Evolutionary conservation across 1,284 basidiomycete genomes (phyloP), one percentile per base, ranked within the genome.

Genomic region (Ganoderma resinaceum): DNA sequence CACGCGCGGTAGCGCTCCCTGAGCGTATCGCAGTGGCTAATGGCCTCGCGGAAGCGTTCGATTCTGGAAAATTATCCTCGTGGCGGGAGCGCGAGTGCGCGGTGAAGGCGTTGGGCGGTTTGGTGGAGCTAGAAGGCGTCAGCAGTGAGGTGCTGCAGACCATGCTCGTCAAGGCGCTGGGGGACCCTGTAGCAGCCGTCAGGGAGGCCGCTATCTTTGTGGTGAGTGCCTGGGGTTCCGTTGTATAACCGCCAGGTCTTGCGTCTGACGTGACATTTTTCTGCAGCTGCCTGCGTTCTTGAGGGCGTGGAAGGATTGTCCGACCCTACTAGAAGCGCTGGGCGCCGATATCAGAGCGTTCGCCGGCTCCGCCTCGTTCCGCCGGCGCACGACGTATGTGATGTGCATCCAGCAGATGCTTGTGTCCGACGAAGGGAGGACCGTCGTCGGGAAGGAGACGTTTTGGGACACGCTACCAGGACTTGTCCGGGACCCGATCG

Each of bases 51-150:
- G 72, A 73, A 8, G 74, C 73, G 9, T 68, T 77, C 20, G 95
- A 94, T 94, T 81, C 88, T 38, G 85, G 86, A 29, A 80, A 81
- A 69, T 82, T 95, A 66, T 86, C 84, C 35, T 88, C 89, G n/a
- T 99, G 97, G 97, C 85, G 94, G 66, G 89, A 96, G 72, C 85
- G 96, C 33, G 94, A 97, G 76, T 82, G 82, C 26, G 80, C 95
- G 64, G 88, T 91, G 23, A 83, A 86, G 70, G 84, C 86, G 67
- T 79, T 95, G 43, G 83, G 82, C 0, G 76, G 74, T 62, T 76
- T 78, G 67, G 77, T 70, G 58, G 71, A 79, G 38, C 79, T 82
- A 62, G 79, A 76, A 64, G 75, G 77, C 63, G 43, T 76, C 23
- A 76, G 75, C 38, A 66, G 68, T 37, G 71, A 68, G 12, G 74